These are phyloP conservation scores for Crassisporium funariophilum DNA, from an alignment of 768 basidiomycete genomes.

Conservation along the genomic window DNA sequence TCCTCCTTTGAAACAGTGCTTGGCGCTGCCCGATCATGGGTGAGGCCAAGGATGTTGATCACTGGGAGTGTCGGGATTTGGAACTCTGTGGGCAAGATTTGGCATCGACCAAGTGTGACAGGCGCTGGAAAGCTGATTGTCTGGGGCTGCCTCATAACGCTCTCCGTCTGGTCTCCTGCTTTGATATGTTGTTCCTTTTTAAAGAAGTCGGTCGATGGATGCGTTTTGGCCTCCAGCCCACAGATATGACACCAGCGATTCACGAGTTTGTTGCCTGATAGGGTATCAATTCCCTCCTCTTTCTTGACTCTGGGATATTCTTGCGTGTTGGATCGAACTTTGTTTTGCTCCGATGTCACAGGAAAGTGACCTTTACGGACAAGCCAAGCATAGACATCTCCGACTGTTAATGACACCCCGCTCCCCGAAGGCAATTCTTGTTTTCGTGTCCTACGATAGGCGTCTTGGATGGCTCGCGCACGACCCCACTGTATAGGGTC, in stretches of 20 bases:
- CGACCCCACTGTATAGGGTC: slow-evolving; percentile 44
- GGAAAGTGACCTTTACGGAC: slow-evolving; percentile 40
- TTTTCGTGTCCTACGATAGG: slow-evolving; percentile 32
- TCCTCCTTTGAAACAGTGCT: too few species aligned
- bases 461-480: slow-evolving; percentile 44
- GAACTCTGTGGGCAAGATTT: slow-evolving; percentile 22
- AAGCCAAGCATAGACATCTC: slow-evolving; percentile 51
- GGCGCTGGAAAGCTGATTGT: not conserved
- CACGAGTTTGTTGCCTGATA: not conserved
- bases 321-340: slow-evolving; percentile 2
- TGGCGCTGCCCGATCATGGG: not conserved
- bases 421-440: slow-evolving; percentile 12
- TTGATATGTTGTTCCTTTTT: slow-evolving; percentile 15
- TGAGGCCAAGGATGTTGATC: slow-evolving; percentile 23
- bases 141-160: not conserved
- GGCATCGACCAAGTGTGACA: slow-evolving; percentile 19
- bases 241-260: slow-evolving; percentile 34
- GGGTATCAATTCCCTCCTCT: slow-evolving; percentile 2
- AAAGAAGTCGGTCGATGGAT: slow-evolving; percentile 19
- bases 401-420: slow-evolving; percentile 36
- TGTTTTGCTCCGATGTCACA: slow-evolving; percentile 1
- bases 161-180: slow-evolving; percentile 11
- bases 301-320: slow-evolving; percentile 3
- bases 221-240: slow-evolving; percentile 28
- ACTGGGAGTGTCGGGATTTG: slow-evolving; percentile 32